Evolutionary conservation across 306 rosid species (phyloP), one percentile per base, ranked within the genome.

Genomic region (Abrus pulchellus): DNA sequence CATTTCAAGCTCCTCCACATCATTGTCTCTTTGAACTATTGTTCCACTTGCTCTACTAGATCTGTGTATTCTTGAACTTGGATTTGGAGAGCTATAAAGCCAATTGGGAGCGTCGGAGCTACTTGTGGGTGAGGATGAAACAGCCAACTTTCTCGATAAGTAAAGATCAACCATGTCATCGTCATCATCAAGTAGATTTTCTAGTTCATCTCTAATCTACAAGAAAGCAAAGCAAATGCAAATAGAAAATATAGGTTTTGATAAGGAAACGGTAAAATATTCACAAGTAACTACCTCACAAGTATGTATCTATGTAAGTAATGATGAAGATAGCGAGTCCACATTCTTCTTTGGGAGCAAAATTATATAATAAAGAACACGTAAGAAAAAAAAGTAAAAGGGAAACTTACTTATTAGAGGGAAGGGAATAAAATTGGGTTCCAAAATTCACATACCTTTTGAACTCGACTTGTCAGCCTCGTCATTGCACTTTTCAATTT

Each of bases 1-100:
- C 97, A 93, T 93, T 77, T 90, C 97, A 38, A 93, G 96, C 84
- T 93, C 97, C 72, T 91, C 97, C 61, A 93, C 84, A 62, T 90
- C 90, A 82, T 85, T 86, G 75, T 89, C 97, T 33, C 27, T 89
- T 9, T 81, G 87, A 77, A 70, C 14, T 76, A 89, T 85, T 32
- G 83, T 33, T 38, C 77, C 78, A 77, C 94, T 91, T 76, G 86
- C 77, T 84, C 88, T 78, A 83, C 93, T 92, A 53, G 91, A 78
- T 87, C n/a, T 81, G 80, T 87, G 87, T 49, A 83, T 68, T 83
- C 57, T 89, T 43, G 94, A 89, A 84, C 85, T 86, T 55, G 69
- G 76, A 64, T 83, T 78, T 69, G 97, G 94, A 82, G 97, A 87
- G 79, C 78, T 49, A n/a, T 72, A 32, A 75, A 73, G 78, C 89